Evolutionary conservation across 306 rosid genomes (phyloP).

Genomic region (Cucurbita ficifolia): DNA sequence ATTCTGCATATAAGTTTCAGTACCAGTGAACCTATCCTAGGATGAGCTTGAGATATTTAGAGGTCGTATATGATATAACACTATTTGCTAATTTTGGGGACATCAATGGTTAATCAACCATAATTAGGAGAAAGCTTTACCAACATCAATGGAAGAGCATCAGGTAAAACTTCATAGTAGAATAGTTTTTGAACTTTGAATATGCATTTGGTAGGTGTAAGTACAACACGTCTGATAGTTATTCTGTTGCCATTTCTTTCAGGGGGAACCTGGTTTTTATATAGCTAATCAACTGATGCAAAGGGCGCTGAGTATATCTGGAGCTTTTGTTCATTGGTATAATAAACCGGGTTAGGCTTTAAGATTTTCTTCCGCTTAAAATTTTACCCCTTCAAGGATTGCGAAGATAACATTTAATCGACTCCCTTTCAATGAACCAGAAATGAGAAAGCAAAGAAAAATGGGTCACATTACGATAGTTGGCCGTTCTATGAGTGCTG

Average conservation of each 20-base stretch:
- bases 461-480: conserved; percentile 92
- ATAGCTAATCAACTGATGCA: conserved; percentile 56
- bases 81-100: not conserved
- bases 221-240: not conserved
- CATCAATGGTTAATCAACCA: not conserved
- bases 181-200: not conserved
- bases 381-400: not conserved
- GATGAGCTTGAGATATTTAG: not conserved
- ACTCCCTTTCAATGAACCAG: conserved; percentile 24
- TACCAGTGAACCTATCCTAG: not conserved
- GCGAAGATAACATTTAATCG: conserved; percentile 6
- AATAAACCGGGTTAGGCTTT: conserved; percentile 65
- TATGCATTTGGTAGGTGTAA: not conserved
- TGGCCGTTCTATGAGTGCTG: conserved; percentile 39
- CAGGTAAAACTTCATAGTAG: not conserved
- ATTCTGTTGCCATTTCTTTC: conserved; percentile 9
- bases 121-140: not conserved
- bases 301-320: conserved; percentile 46
- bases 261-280: conserved; percentile 66
- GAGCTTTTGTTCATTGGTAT: conserved; percentile 90
- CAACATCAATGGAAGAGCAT: not conserved
- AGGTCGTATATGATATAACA: not conserved
- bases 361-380: not conserved
- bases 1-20: not conserved
- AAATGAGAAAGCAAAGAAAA: conserved; percentile 80